Base-by-base conservation (phyloP, 306 rosid species). In the Cajanus cajan region DNA sequence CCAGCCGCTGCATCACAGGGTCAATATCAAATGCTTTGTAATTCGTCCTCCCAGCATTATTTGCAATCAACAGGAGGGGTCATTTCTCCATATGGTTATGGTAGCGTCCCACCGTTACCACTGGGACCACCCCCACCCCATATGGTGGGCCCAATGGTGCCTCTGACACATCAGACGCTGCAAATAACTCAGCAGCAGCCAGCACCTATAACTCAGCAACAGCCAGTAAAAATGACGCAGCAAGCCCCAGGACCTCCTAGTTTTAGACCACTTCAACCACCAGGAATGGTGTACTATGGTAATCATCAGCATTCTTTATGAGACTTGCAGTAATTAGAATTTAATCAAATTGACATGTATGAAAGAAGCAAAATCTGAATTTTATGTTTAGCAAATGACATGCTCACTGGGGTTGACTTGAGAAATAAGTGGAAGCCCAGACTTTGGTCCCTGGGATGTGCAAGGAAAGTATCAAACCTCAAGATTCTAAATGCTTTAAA, bases 211-310 rank as follows among this genome's bases (percentile, higher is more conserved):
- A n/a, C 65, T 61, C 82, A 71, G 50, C 83, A 79, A 34, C 71
- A 31, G 4, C 76, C 82, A 14, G 43, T 86, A 50, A 79, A 80
- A 31, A 59, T 85, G 77, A 33, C 79, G 0, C 91, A 87, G 81
- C 94, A 82, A 51, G 82, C 86, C 44, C 87, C 85, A 0, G 83
- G 81, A 11, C 84, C 86, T 0, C 92, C 92, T 33, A 89, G 85
- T 84, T 92, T 90, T 81, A 89, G 89, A 77, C 87, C 91, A 2
- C 89, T 86, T 70, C 92, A 89, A 63, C 89, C 87, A 0, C 91
- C 90, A 0, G 92, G 94, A 77, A 88, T 88, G 80, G 90, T 89
- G 71, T 93, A 85, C 81, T 91, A 86, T 76, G 84, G 90, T 63
- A 87, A 86, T 73, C 86, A 84, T 41, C 92, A 82, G 72, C 89